These are phyloP conservation scores for Globisporangium takayamanum DNA, from an alignment of 352 stramenopile genomes.

Conservation along the genomic window DNA sequence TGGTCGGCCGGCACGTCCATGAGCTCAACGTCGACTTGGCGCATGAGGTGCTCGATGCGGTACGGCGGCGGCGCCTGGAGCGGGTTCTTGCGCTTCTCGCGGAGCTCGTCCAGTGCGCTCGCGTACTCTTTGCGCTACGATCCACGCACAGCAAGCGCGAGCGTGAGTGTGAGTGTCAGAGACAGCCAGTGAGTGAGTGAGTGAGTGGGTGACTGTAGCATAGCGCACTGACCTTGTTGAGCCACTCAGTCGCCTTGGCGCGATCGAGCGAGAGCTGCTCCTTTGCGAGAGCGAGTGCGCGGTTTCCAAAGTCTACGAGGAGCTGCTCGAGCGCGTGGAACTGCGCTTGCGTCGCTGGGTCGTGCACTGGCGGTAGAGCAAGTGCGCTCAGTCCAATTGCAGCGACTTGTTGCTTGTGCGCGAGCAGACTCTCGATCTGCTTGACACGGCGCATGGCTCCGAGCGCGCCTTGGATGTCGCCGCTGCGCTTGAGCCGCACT, in stretches of 20 bases:
- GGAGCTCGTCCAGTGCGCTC: slow-evolving; percentile 38
- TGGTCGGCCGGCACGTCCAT: slow-evolving; percentile 39
- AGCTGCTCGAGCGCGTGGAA: slow-evolving; percentile 61
- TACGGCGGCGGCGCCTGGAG: slow-evolving; percentile 44
- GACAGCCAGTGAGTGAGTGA: too few relatives aligned
- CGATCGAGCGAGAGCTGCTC: slow-evolving; percentile 43
- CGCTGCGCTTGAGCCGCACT: slow-evolving; percentile 48
- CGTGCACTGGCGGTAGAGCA: slow-evolving; percentile 1
- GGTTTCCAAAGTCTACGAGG: slow-evolving; percentile 62
- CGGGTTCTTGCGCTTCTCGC: slow-evolving; percentile 38
- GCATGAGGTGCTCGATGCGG: slow-evolving; percentile 27
- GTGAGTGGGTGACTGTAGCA: too few relatives aligned
- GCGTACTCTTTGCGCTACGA: slow-evolving; percentile 56
- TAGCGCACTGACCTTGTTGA: slow-evolving; percentile 37
- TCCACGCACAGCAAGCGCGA: not conserved
- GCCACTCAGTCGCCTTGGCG: slow-evolving; percentile 40
- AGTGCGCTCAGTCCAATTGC: too few relatives aligned
- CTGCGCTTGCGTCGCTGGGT: slow-evolving; percentile 17
- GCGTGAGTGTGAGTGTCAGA: not conserved
- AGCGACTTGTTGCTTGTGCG: slow-evolving; percentile 27
- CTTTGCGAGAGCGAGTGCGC: slow-evolving; percentile 39
- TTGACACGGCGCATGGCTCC: slow-evolving; percentile 64
- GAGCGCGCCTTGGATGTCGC: slow-evolving; percentile 49
- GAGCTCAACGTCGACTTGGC: slow-evolving; percentile 41
- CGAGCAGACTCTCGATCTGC: slow-evolving; percentile 56